Percentiles rank a stretch among this genome's conserved stretches.
phyloP scores from a whole-genome alignment of 2,329 filamentous ascomycete species.

The Fusarium solani-melongenae region DNA sequence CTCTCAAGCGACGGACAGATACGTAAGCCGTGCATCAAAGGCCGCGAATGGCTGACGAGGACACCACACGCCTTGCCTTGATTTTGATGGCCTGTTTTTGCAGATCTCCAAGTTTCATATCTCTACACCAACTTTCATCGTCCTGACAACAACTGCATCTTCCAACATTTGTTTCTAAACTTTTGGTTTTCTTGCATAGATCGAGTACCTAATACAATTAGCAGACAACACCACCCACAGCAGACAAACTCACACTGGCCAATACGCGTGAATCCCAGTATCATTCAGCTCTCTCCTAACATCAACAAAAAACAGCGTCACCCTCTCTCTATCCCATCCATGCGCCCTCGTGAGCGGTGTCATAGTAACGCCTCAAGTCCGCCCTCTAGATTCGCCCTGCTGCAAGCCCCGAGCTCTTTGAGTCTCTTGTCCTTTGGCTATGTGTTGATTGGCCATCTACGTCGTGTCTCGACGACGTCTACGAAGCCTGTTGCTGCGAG shows the following conservation, averaged over 20 bases:
- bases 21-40: slow-evolving; percentile 28
- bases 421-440: slow-evolving; percentile 30
- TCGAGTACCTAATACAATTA: neutral
- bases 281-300: slow-evolving; percentile 15
- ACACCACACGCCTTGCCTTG: neutral
- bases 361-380: slow-evolving; percentile 33
- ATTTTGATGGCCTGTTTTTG: neutral
- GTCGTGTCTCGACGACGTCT: slow-evolving; percentile 20
- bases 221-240: neutral
- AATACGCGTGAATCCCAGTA: slow-evolving; percentile 11
- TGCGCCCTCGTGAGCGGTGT: slow-evolving; percentile 26
- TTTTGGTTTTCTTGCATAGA: neutral
- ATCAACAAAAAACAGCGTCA: slow-evolving; percentile 9
- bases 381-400: slow-evolving; percentile 13
- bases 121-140: neutral
- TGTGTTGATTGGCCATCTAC: slow-evolving; percentile 35
- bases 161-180: neutral
- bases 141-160: neutral
- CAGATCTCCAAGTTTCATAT: neutral
- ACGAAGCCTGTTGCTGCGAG: slow-evolving; percentile 35
- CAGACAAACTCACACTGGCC: slow-evolving; percentile 9
- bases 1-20: slow-evolving; percentile 8
- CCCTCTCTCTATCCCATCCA: slow-evolving; percentile 21
- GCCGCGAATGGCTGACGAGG: slow-evolving; percentile 32
- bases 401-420: slow-evolving; percentile 33